Evolutionary conservation across 1,284 basidiomycete species (phyloP), one percentile per base, ranked within the genome.

Genomic region (Malassezia pachydermatis): DNA sequence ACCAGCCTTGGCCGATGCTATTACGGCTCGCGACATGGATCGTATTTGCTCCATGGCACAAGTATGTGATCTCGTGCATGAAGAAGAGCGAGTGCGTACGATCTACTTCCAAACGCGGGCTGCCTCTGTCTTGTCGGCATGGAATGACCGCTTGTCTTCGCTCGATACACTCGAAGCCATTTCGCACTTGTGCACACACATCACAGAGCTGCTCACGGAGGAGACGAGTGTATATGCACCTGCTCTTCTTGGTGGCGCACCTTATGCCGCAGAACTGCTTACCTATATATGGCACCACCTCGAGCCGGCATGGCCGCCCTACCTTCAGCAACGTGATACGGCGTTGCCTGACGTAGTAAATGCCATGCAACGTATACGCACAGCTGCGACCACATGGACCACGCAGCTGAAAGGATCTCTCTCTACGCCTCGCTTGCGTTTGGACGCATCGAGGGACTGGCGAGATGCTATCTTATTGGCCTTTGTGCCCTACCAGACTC

Each of bases 291-390:
- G 27, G 20, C 32, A 9, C 9, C 5, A 9, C 23, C 23, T 29
- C 24, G n/a, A 24, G 14, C 38, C 45, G 7, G 4, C 27, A 6
- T 20, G 39, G 22, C 28, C 36, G 17, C 17, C 35, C 5, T 39
- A 32, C 19, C 3, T 51, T 4, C 27, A 16, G 9, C n/a, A 5
- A 2, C 16, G 3, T 6, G 4, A 19, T 7, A 23, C 16, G 23
- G 20, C 30, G n/a, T 29, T 50, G 30, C 48, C 48, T 7, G 42
- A 30, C 4, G n/a, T 50, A 3, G 48, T 50, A 13, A 23, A 45
- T 7, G 43, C 48, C 10, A 45, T 25, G 19, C 16, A n/a, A 13
- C 13, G 11, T 4, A 10, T 41, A 2, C 25, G 28, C 30, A 17
- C 28, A 16, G 13, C n/a, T 20, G 17, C 24, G 14, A 23, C 39